These are phyloP conservation scores for Przewalskia tangutica DNA, from an alignment of 257 asterid genomes.

Conservation along the genomic window DNA sequence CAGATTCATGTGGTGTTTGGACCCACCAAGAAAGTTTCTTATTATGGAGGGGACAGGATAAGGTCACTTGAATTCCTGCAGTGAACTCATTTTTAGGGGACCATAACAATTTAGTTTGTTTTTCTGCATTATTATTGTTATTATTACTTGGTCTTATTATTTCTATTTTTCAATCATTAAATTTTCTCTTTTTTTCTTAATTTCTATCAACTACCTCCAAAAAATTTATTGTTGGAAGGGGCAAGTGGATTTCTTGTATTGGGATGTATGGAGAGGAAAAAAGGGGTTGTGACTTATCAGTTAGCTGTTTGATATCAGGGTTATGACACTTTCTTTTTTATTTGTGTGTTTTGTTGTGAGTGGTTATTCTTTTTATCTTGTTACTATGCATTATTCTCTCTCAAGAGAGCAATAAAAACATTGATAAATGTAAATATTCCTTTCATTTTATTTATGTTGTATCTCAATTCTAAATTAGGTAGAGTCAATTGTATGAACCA, in stretches of 20 bases:
- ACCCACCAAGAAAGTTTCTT: constrained; percentile 12
- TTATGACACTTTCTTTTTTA: background rate
- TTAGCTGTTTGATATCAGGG: constrained; percentile 8
- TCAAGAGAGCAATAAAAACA: background rate
- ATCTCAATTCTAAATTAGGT: background rate
- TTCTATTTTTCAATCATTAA: constrained; percentile 10
- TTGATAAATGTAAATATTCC: constrained; percentile 3
- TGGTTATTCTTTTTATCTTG: background rate
- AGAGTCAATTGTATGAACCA: background rate
- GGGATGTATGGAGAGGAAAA: background rate
- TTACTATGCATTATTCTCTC: background rate
- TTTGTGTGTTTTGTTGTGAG: background rate
- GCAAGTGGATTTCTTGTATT: background rate
- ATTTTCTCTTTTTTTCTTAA: background rate
- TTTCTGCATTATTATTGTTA: background rate
- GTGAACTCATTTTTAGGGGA: constrained; percentile 10
- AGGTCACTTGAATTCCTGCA: constrained; percentile 23
- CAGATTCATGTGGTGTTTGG: constrained; percentile 8
- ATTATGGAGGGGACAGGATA: constrained; percentile 24
- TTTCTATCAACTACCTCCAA: background rate
- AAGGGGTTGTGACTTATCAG: background rate
- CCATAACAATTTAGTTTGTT: background rate
- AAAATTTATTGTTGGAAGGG: background rate
- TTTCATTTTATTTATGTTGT: background rate
- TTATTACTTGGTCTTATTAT: background rate